Conservation (phyloP, 257 asterid species). For the Solanum tarapatanum region DNA sequence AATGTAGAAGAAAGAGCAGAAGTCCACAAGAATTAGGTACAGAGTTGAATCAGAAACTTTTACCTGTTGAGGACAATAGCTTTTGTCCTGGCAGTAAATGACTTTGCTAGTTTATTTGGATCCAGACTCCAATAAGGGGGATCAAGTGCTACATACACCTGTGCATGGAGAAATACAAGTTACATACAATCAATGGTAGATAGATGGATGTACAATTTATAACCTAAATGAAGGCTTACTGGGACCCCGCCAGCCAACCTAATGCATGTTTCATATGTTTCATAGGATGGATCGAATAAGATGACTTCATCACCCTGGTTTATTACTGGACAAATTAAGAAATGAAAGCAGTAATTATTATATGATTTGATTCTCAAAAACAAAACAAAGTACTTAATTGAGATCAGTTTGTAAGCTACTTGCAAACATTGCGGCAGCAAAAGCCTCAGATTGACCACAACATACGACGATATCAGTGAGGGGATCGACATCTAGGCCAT, state of each 20-base stretch:
- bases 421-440: constrained; percentile 76
- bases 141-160: constrained; percentile 81
- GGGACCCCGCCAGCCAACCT: constrained; percentile 91
- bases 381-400: background rate
- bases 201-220: background rate
- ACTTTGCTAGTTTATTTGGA: constrained; percentile 42
- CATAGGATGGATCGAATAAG: constrained; percentile 73
- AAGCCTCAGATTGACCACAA: constrained; percentile 93
- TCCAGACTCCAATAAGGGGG: constrained; percentile 71
- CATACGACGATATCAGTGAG: constrained; percentile 58
- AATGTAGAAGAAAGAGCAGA: background rate
- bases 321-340: constrained; percentile 33
- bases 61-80: constrained; percentile 84
- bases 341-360: background rate
- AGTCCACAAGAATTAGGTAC: background rate
- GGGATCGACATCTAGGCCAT: constrained; percentile 56
- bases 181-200: background rate
- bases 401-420: constrained; percentile 19
- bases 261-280: constrained; percentile 75
- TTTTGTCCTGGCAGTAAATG: constrained; percentile 54
- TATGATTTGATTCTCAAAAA: background rate
- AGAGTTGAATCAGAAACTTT: background rate
- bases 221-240: constrained; percentile 25
- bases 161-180: constrained; percentile 6
- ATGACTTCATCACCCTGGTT: constrained; percentile 82